A percentile compares a stretch with the other conserved stretches of the same genome.
phyloP scores from a whole-genome alignment of 75 land plant genomes.

The Gnetum montanum region DNA sequence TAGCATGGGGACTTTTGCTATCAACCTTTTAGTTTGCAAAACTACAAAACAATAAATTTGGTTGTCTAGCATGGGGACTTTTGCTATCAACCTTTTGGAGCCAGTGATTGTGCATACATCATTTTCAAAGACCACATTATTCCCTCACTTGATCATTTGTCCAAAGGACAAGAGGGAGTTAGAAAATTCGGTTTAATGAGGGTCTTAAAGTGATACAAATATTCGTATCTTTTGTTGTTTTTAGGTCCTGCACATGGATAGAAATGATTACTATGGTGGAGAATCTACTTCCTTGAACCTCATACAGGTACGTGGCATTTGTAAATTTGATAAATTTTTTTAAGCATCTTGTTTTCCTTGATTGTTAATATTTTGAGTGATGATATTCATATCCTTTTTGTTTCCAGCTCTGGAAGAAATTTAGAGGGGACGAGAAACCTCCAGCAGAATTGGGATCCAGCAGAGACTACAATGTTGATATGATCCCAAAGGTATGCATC shows the following conservation, averaged over 20 bases:
- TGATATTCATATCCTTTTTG: not conserved
- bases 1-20: no score
- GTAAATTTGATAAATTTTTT: not conserved
- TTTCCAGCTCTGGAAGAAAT: conserved; percentile 48
- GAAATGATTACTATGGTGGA: conserved; percentile 81
- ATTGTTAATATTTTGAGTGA: not conserved
- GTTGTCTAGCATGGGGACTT: no score
- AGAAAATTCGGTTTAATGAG: no score
- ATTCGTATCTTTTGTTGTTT: no score
- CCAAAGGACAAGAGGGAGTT: no score
- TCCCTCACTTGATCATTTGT: no score
- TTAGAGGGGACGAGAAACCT: conserved; percentile 40
- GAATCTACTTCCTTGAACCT: conserved; percentile 70
- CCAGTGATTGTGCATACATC: no score
- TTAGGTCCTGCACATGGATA: conserved; percentile 78
- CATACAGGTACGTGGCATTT: conserved; percentile 37
- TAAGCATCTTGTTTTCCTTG: not conserved
- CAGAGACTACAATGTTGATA: conserved; percentile 69
- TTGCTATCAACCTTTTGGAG: no score
- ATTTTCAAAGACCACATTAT: no score
- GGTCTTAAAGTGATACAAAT: no score
- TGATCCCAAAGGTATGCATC: conserved; percentile 51
- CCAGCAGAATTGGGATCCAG: conserved; percentile 52
- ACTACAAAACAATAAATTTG: no score
- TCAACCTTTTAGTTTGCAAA: no score